Base-by-base conservation (phyloP, 2,329 filamentous ascomycete species). In the Pseudodiploospora longispora region DNA sequence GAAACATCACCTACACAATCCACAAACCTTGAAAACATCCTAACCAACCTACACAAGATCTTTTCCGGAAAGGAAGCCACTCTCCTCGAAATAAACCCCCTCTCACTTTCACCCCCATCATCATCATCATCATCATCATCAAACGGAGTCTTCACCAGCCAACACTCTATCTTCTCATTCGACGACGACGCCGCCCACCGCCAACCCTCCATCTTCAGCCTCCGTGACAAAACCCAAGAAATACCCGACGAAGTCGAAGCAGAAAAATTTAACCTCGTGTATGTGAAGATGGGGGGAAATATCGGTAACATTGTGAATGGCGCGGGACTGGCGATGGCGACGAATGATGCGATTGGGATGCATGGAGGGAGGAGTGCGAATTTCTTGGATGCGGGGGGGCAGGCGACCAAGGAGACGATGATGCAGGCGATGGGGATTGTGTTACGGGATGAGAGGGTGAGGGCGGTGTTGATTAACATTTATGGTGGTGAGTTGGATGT, bases 261-360 rank as follows among this genome's bases (percentile, higher is more conserved):
- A 1, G 63, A 69, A 12, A 72, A 75, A 46, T 70, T 82, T 46
- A 87, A 87, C 4, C 88, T 95, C 53, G 85, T 93, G 1, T 94
- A 90, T 60, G 75, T 94, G 50, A 82, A 78, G 55, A 64, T 74
- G 46, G 53, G 62, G 2, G 70, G 73, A 3, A 80, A 80, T 49
- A 82, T 95, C 42, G 89, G 87, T 33, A 95, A 85, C 1, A 70
- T 94, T 50, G 87, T 95, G 51, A 95, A 95, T 57, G 88, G 89
- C 36, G 89, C 90, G 0, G 89, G 89, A 0, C 75, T 95, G 1
- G 88, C 88, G 0, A 93, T 95, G 85, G 93, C 93, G 60, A 95
- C 88, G 0, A 81, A 90, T 47, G 89, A 95, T 60, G 84, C 85
- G 0, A 76, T 95, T 2, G 71, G 76, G 3, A 67, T 79, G 9